These are phyloP conservation scores for Stenocarpella maydis DNA, from an alignment of 2,329 filamentous ascomycete species.

Conservation along the genomic window DNA sequence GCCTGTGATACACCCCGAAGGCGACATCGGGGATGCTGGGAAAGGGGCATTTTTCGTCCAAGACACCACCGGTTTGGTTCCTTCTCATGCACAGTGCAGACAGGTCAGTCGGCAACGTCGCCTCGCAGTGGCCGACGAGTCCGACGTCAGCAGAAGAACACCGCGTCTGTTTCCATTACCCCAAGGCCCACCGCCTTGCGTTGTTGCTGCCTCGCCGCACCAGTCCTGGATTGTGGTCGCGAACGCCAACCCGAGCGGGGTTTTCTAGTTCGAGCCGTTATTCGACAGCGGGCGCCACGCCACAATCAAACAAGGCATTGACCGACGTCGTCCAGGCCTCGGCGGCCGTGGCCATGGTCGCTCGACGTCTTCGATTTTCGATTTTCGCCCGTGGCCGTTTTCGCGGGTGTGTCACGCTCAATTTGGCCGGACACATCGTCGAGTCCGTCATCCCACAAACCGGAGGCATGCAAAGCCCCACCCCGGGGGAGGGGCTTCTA, in stretches of 20 bases:
- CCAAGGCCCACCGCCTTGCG: background rate
- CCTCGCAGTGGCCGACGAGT: background rate
- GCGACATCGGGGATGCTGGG: background rate
- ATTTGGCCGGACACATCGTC: background rate
- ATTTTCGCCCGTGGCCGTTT: background rate
- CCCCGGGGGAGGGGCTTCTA: slow-evolving; percentile 52
- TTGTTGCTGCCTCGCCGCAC: background rate
- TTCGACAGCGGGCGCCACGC: no score
- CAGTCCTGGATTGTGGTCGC: background rate
- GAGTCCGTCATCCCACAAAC: background rate
- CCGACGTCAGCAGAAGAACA: background rate
- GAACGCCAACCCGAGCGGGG: no score
- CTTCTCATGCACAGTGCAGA: background rate
- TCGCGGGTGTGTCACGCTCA: background rate
- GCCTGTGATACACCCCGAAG: background rate
- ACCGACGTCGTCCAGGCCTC: background rate
- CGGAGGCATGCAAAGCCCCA: slow-evolving; percentile 44
- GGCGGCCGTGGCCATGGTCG: background rate
- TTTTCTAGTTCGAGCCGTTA: no score
- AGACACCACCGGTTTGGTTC: background rate
- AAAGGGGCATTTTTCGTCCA: slow-evolving; percentile 1
- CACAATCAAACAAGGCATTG: background rate
- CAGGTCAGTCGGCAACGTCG: background rate
- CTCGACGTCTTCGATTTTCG: background rate
- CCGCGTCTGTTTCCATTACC: background rate